Conservation (phyloP, 352 stramenopile genomes). For the Globisporangium uncinulatum region DNA sequence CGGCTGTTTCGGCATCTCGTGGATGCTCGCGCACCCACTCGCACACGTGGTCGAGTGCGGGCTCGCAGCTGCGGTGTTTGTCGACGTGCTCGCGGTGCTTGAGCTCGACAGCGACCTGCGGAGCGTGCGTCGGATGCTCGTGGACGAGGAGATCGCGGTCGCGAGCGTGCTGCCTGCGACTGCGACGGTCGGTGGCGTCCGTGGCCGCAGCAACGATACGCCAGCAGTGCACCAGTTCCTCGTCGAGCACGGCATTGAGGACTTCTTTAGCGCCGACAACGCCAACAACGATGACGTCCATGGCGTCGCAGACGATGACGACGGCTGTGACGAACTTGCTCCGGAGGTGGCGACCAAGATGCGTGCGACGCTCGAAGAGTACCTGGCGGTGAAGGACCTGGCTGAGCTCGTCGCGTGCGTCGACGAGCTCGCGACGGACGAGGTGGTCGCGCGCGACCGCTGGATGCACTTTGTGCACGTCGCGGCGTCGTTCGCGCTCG, state of each 20-base stretch:
- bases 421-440: conserved; percentile 39
- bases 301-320: conserved; percentile 25
- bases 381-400: conserved; percentile 67
- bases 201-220: conserved; percentile 22
- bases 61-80: conserved; percentile 61
- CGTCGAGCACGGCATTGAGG: conserved; percentile 50
- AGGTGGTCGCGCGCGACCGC: conserved; percentile 11
- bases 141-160: conserved; percentile 66
- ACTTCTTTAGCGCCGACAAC: conserved; percentile 52
- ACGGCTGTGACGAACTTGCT: conserved; percentile 49
- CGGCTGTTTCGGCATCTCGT: conserved; percentile 81
- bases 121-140: conserved; percentile 70
- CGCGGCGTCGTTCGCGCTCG: conserved; percentile 35
- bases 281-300: conserved; percentile 26
- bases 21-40: conserved; percentile 62
- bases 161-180: conserved; percentile 41
- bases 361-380: conserved; percentile 72
- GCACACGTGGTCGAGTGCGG: conserved; percentile 52
- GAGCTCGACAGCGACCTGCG: conserved; percentile 59
- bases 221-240: conserved; percentile 52
- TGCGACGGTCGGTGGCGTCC: conserved; percentile 10
- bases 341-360: conserved; percentile 59
- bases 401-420: conserved; percentile 72
- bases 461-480: conserved; percentile 75
- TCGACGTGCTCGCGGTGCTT: conserved; percentile 67